phyloP scores from a whole-genome alignment of 768 basidiomycete species.

The Phallus indusiatus region DNA sequence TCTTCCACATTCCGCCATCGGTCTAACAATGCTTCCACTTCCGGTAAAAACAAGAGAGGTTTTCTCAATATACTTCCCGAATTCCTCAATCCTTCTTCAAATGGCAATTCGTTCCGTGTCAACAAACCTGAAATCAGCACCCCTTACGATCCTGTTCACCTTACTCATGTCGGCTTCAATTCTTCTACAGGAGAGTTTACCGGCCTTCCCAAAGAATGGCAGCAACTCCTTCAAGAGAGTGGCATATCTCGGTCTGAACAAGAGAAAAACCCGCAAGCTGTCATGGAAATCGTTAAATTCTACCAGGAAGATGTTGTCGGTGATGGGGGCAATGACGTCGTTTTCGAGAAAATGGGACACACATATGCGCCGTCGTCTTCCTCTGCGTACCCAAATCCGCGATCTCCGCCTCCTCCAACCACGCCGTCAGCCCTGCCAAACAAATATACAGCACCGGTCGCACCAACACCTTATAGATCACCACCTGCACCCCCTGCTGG shows the following conservation, averaged over 20 bases:
- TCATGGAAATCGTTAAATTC: conserved; percentile 98
- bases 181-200: conserved; percentile 97
- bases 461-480: conserved; percentile 16
- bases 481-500: conserved; percentile 30
- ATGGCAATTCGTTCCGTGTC: conserved; percentile 25
- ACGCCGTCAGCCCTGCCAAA: conserved; percentile 40
- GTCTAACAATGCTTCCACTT: conserved; percentile 10
- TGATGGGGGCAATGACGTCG: conserved; percentile 29
- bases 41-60: conserved; percentile 46
- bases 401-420: conserved; percentile 40
- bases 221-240: conserved; percentile 89
- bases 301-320: conserved; percentile 71
- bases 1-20: background rate
- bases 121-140: conserved; percentile 91
- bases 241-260: conserved; percentile 93
- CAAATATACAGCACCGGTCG: background rate
- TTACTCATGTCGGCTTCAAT: conserved; percentile 99
- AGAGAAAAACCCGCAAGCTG: conserved; percentile 95
- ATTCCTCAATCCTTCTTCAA: conserved; percentile 42
- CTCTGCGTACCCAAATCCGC: conserved; percentile 15
- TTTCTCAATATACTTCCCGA: conserved; percentile 53
- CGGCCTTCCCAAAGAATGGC: conserved; percentile 98
- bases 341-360: conserved; percentile 78
- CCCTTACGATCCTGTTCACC: conserved; percentile 97
- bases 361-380: background rate